A percentile compares a stretch with the other conserved stretches of the same genome.
Evolutionary conservation across 1,139 yeast genomes (phyloP).

Genomic region (Yamadazyma sp.): DNA sequence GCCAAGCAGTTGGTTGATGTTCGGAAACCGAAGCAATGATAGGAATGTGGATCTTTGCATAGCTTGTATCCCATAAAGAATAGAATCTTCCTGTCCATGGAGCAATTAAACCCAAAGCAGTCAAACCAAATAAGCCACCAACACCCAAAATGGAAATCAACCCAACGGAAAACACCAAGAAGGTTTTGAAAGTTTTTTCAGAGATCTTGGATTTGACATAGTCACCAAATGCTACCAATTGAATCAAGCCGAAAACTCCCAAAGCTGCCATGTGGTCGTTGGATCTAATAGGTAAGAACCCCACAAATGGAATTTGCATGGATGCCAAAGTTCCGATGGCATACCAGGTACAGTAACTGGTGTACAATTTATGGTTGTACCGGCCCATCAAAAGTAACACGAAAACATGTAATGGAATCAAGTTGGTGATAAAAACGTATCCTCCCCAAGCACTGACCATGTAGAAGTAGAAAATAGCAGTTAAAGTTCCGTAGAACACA

Average conservation of each 20-base stretch:
- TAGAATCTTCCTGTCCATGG: constrained; percentile 99
- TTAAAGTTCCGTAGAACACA: constrained; percentile 75
- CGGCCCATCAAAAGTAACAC: constrained; percentile 93
- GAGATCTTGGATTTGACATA: constrained; percentile 77
- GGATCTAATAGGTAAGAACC: constrained; percentile 93
- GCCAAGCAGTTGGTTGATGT: constrained; percentile 99
- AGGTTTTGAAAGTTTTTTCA: constrained; percentile 69
- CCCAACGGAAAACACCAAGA: constrained; percentile 61
- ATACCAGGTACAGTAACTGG: constrained; percentile 96
- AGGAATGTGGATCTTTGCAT: constrained; percentile 97
- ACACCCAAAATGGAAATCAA: constrained; percentile 62
- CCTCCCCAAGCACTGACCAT: constrained; percentile 99
- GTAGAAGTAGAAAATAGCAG: constrained; percentile 91
- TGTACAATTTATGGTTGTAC: constrained; percentile 76
- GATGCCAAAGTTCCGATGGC: constrained; percentile 94
- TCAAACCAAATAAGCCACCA: constrained; percentile 71
- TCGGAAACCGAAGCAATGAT: constrained; percentile 98
- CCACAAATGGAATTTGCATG: constrained; percentile 99
- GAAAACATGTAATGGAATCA: constrained; percentile 94
- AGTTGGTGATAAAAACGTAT: constrained; percentile 95
- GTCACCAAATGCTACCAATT: constrained; percentile 84
- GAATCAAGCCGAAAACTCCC: constrained; percentile 94
- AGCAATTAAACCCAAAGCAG: constrained; percentile 91
- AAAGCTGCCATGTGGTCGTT: constrained; percentile 98
- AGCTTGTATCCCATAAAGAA: constrained; percentile 96